Evolutionary conservation across 495 filamentous ascomycete genomes (phyloP).

Genomic region (Pseudevernia furfuracea): DNA sequence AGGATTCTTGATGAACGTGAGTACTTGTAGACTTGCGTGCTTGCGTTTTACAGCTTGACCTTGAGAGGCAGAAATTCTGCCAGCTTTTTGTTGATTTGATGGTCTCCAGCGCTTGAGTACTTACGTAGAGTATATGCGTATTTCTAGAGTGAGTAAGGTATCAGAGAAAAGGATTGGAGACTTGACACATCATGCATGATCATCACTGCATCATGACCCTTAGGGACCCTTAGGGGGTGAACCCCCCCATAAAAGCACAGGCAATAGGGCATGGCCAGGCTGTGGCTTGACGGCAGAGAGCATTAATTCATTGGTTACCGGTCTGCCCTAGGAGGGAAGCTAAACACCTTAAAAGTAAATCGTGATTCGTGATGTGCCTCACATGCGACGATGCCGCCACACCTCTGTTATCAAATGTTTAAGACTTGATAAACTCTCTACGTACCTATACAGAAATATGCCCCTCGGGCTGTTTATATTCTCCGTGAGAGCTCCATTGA

Average conservation of each 20-base stretch:
- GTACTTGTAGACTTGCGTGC: too few species aligned
- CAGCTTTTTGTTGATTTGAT: neutral
- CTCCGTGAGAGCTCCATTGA: neutral
- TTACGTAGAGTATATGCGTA: too few species aligned
- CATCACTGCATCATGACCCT: neutral
- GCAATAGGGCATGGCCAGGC: neutral
- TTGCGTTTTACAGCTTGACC: too few species aligned
- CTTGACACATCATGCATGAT: too few species aligned
- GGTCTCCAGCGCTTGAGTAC: too few species aligned
- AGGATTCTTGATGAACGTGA: too few species aligned
- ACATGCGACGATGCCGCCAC: constrained; percentile 1
- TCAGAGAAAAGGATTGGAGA: neutral
- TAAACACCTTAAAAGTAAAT: neutral
- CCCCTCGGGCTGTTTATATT: neutral
- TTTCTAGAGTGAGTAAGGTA: too few species aligned
- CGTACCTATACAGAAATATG: neutral
- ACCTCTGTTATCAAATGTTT: neutral
- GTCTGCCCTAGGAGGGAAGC: neutral
- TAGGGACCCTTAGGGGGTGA: too few species aligned
- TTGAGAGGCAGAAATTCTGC: neutral
- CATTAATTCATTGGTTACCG: neutral
- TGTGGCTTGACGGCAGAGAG: neutral
- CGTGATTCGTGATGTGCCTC: neutral
- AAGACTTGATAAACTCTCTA: neutral
- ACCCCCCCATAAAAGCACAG: too few species aligned